A percentile compares a stretch with the other conserved stretches of the same genome.
These are phyloP conservation scores for Coniochaeta pulveracea DNA, from an alignment of 2,329 filamentous ascomycete genomes.

Conservation along the genomic window DNA sequence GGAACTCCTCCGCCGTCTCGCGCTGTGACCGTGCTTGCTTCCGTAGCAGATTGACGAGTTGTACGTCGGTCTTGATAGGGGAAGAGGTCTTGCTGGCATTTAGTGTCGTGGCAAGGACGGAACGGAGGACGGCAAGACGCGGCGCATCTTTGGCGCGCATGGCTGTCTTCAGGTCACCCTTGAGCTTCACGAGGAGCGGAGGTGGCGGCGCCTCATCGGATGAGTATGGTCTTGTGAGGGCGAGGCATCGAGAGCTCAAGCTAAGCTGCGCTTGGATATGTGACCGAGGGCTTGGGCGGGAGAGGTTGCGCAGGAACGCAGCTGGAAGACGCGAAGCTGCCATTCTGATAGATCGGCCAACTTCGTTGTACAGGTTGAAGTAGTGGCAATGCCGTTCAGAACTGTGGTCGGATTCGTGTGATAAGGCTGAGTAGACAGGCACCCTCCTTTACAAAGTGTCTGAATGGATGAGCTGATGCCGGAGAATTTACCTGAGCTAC, in stretches of 20 bases:
- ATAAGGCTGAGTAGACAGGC: too few relatives aligned
- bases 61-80: conserved; percentile 60
- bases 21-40: conserved; percentile 47
- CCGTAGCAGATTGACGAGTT: conserved; percentile 56
- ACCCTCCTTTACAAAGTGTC: too few relatives aligned
- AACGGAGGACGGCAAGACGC: conserved; percentile 57
- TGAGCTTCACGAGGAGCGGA: conserved; percentile 40
- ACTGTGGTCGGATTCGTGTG: too few relatives aligned
- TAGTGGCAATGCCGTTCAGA: too few relatives aligned
- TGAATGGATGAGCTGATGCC: too few relatives aligned
- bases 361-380: too few relatives aligned
- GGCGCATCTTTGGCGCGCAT: conserved; percentile 55
- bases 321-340: background rate
- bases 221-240: conserved; percentile 16
- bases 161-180: conserved; percentile 51
- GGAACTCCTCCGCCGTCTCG: conserved; percentile 53
- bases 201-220: conserved; percentile 25
- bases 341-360: background rate
- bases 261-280: background rate
- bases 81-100: conserved; percentile 63
- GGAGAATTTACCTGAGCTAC: too few relatives aligned
- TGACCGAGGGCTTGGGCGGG: conserved; percentile 1
- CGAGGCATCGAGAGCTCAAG: conserved; percentile 8
- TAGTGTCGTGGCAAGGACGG: conserved; percentile 56
- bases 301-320: conserved; percentile 2